Evolutionary conservation across 2,329 filamentous ascomycete species (phyloP).

Genomic region (Scedosporium dehoogii): DNA sequence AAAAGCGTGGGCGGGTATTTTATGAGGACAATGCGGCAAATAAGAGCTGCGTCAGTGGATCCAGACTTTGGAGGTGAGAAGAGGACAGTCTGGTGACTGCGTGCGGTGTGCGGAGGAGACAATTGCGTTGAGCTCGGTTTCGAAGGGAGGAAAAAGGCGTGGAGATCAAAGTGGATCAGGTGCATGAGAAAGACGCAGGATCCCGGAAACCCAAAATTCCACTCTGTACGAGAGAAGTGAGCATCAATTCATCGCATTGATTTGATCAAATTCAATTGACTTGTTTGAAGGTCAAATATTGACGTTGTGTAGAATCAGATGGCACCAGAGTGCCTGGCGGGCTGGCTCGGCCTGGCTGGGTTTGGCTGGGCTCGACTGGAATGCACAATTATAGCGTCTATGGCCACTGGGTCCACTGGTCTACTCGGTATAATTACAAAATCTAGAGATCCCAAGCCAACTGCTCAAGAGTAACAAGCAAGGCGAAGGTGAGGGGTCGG

Average conservation of each 20-base stretch:
- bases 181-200: background rate
- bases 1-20: slow-evolving; percentile 2
- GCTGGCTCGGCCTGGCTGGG: no score
- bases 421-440: no score
- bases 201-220: background rate
- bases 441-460: no score
- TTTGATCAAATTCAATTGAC: no score
- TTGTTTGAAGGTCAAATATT: background rate
- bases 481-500: background rate
- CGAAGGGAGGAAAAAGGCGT: background rate
- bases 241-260: background rate
- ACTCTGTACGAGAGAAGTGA: background rate
- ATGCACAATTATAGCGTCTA: no score
- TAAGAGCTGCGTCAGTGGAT: background rate
- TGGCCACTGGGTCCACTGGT: no score
- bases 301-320: background rate
- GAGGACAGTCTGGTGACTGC: background rate
- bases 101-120: background rate
- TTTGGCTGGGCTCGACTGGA: no score
- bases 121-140: background rate
- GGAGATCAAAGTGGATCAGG: background rate
- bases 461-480: no score
- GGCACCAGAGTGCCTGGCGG: no score
- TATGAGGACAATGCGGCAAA: background rate
- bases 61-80: background rate